Percentiles rank a stretch among this genome's conserved stretches.
Conservation (phyloP, 306 rosid species). For the Glycine soja region DNA sequence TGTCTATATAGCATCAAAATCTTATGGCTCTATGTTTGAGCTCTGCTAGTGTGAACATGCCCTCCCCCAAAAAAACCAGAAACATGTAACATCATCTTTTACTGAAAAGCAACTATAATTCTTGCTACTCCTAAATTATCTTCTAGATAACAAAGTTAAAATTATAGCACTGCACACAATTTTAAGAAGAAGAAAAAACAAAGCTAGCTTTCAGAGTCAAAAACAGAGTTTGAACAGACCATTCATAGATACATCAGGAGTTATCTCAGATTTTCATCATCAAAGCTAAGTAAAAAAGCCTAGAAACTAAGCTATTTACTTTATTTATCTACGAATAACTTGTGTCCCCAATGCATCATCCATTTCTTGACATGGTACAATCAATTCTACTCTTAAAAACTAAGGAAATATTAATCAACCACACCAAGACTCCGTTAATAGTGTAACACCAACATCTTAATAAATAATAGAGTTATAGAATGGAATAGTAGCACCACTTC, state of each 20-base stretch:
- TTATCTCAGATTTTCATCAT: slow-evolving; percentile 12
- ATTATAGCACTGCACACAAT: neutral
- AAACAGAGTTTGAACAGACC: slow-evolving; percentile 1
- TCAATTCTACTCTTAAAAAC: slow-evolving; percentile 1
- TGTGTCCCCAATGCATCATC: slow-evolving; percentile 22
- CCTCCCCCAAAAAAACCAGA: neutral
- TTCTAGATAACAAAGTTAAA: slow-evolving; percentile 19
- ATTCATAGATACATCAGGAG: slow-evolving; percentile 27
- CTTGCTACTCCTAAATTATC: slow-evolving; percentile 30
- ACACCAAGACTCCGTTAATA: neutral
- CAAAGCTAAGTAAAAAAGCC: slow-evolving; percentile 14
- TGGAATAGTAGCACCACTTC: neutral
- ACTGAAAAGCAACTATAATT: slow-evolving; percentile 18
- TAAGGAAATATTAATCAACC: neutral
- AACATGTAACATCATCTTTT: neutral
- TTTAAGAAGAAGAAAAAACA: slow-evolving; percentile 18
- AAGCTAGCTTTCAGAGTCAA: slow-evolving; percentile 22
- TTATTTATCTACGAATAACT: slow-evolving; percentile 10
- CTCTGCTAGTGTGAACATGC: neutral
- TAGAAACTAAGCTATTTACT: neutral
- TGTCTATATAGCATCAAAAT: slow-evolving; percentile 8
- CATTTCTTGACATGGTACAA: slow-evolving; percentile 8
- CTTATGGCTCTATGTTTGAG: slow-evolving; percentile 24
- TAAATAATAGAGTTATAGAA: slow-evolving; percentile 22
- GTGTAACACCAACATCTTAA: slow-evolving; percentile 9